phyloP scores from a whole-genome alignment of 1,284 basidiomycete genomes.

The Ceratobasidium sp. region DNA sequence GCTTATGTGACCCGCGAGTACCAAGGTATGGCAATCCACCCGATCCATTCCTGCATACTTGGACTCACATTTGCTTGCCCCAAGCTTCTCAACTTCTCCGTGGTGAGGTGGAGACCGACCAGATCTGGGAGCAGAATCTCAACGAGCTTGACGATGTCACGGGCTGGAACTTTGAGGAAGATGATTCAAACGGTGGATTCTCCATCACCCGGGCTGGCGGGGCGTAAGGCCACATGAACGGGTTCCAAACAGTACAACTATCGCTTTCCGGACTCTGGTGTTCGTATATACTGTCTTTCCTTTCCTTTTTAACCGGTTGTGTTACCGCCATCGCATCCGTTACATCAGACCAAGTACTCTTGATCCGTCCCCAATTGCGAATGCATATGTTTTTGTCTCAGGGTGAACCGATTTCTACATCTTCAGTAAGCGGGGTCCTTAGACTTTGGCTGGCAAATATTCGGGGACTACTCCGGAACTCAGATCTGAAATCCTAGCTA shows the following conservation, averaged over 20 bases:
- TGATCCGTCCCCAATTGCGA: not conserved
- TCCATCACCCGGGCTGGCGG: not conserved
- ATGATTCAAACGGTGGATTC: not conserved
- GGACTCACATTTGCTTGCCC: not conserved
- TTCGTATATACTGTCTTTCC: not conserved
- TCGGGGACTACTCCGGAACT: too few species aligned
- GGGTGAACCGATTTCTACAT: not conserved
- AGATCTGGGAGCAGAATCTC: not conserved
- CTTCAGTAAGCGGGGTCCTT: too few species aligned
- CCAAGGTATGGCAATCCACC: not conserved
- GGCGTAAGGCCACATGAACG: not conserved
- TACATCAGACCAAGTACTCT: too few species aligned
- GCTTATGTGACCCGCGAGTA: conserved; percentile 20
- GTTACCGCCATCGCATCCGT: too few species aligned
- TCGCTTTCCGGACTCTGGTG: not conserved
- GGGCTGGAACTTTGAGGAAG: conserved; percentile 2
- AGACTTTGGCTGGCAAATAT: too few species aligned
- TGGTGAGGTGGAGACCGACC: conserved; percentile 6
- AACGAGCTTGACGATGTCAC: conserved; percentile 1
- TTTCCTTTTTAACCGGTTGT: too few species aligned
- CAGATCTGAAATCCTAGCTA: too few species aligned
- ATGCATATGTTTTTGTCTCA: not conserved
- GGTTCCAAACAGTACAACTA: not conserved
- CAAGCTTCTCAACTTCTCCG: not conserved
- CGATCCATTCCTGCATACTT: not conserved